phyloP scores from a whole-genome alignment of 768 basidiomycete genomes.

The Rickenella mellea region DNA sequence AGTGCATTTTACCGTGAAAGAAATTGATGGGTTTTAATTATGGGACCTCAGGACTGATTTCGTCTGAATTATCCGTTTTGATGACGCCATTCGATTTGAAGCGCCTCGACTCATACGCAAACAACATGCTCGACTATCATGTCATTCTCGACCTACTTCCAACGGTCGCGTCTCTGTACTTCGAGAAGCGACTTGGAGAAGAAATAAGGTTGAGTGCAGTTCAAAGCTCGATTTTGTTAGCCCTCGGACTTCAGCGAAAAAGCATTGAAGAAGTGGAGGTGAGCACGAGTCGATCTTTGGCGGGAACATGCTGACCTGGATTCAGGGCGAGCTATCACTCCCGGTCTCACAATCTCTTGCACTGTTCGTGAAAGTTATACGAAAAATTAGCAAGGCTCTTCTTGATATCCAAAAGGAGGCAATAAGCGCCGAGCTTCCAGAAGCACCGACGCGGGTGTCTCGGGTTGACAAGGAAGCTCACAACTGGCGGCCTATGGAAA shows the following conservation, averaged over 20 bases:
- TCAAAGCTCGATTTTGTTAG: slow-evolving; percentile 85
- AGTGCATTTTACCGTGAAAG: slow-evolving; percentile 1
- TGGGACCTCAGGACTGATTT: slow-evolving; percentile 25
- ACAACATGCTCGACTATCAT: slow-evolving; percentile 94
- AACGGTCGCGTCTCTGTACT: slow-evolving; percentile 71
- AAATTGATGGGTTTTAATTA: background rate
- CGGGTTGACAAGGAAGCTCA: slow-evolving; percentile 12
- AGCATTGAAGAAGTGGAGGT: slow-evolving; percentile 85
- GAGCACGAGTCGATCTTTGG: slow-evolving; percentile 11
- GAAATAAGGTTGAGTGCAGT: slow-evolving; percentile 73
- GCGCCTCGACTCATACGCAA: slow-evolving; percentile 89
- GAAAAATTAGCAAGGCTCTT: slow-evolving; percentile 71
- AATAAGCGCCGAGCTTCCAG: slow-evolving; percentile 57
- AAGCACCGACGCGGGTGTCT: slow-evolving; percentile 20
- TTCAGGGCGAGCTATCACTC: slow-evolving; percentile 67
- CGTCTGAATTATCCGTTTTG: slow-evolving; percentile 50
- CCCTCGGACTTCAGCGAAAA: slow-evolving; percentile 85
- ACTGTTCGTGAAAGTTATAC: slow-evolving; percentile 82
- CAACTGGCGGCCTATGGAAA: slow-evolving; percentile 35
- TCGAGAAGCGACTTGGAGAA: slow-evolving; percentile 52
- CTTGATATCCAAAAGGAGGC: slow-evolving; percentile 73
- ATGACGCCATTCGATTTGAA: slow-evolving; percentile 93
- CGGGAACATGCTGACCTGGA: background rate
- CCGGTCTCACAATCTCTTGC: slow-evolving; percentile 85
- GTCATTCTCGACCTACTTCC: slow-evolving; percentile 91